Evolutionary conservation across 345 rosid species (phyloP), one percentile per base, ranked within the genome.

Genomic region (Durio zibethinus): DNA sequence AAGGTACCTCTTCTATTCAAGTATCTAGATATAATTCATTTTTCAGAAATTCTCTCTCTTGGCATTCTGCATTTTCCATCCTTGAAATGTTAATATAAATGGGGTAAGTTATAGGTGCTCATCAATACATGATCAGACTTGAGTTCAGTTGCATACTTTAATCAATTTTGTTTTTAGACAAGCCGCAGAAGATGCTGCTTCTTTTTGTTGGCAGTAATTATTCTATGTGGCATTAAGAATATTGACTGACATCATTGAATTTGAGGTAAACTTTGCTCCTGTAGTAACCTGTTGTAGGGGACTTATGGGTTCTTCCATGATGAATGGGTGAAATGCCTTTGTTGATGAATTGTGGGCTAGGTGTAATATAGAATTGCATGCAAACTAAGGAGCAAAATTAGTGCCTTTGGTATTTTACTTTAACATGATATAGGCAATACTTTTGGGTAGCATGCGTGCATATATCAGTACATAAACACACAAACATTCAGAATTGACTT

Each of bases 1-100:
- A 80, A 90, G 93, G 98, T 94, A 84, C 35, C 2, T 52, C 53
- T 8, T 57, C 50, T 27, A 73, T 60, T 16, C 42, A 59, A 73
- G 31, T 12, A 53, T 76, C 62, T 53, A 36, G 53, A 76, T 71
- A 40, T 42, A 27, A 72, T 3, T 78, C 42, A 20, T 72, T 56
- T 78, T 78, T 52, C 35, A 42, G 62, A 45, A 69, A 31, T 60
- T 42, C 3, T 45, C 29, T 62, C 20, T 45, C 11, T 63, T 73
- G 45, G 66, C 15, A 33, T 35, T 40, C 31, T 54, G 23, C n/a
- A 36, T 14, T 35, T 54, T 73, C 25, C 12, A n/a, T 56, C 52
- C 11, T 14, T 54, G 33, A 50, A 50, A 18, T 71, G 25, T 50
- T 73, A 35, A 42, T 21, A 12, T 21, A 73, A 33, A 35, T 72